These are phyloP conservation scores for Fusarium mangiferae DNA, from an alignment of 2,329 filamentous ascomycete species.

Conservation along the genomic window DNA sequence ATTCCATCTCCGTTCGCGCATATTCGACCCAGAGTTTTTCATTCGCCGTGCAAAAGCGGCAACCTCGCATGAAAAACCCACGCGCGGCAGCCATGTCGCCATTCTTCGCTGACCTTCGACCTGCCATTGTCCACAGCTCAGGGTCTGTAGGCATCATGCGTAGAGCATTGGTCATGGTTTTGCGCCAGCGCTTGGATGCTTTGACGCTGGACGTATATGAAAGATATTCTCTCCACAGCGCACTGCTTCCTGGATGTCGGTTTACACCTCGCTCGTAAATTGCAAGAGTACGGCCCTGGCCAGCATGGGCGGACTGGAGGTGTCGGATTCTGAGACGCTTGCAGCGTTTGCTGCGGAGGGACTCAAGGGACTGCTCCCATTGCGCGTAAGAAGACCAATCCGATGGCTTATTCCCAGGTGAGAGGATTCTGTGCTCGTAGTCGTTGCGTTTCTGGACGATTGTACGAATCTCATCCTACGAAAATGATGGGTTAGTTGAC, in stretches of 20 bases:
- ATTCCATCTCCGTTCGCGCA: slow-evolving; percentile 90
- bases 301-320: slow-evolving; percentile 72
- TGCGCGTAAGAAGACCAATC: slow-evolving; percentile 88
- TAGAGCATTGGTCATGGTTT: slow-evolving; percentile 74
- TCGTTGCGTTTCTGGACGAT: slow-evolving; percentile 92
- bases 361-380: slow-evolving; percentile 76
- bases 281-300: slow-evolving; percentile 85
- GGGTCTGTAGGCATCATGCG: slow-evolving; percentile 86
- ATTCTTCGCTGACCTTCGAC: slow-evolving; percentile 78
- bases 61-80: slow-evolving; percentile 86
- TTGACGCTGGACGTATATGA: slow-evolving; percentile 78
- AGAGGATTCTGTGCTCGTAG: slow-evolving; percentile 90
- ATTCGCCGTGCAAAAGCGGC: slow-evolving; percentile 86
- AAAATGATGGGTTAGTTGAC: slow-evolving; percentile 10
- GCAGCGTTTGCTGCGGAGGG: slow-evolving; percentile 83
- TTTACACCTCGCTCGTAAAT: slow-evolving; percentile 88
- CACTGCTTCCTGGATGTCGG: slow-evolving; percentile 83
- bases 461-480: slow-evolving; percentile 85
- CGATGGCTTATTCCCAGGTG: slow-evolving; percentile 77
- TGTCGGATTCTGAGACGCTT: slow-evolving; percentile 80
- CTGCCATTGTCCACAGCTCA: slow-evolving; percentile 88
- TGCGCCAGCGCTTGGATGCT: slow-evolving; percentile 73
- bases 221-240: slow-evolving; percentile 91
- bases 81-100: slow-evolving; percentile 89
- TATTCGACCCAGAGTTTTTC: slow-evolving; percentile 88